phyloP scores from a whole-genome alignment of 2,329 filamentous ascomycete species.

The Arthroderma sp. region DNA sequence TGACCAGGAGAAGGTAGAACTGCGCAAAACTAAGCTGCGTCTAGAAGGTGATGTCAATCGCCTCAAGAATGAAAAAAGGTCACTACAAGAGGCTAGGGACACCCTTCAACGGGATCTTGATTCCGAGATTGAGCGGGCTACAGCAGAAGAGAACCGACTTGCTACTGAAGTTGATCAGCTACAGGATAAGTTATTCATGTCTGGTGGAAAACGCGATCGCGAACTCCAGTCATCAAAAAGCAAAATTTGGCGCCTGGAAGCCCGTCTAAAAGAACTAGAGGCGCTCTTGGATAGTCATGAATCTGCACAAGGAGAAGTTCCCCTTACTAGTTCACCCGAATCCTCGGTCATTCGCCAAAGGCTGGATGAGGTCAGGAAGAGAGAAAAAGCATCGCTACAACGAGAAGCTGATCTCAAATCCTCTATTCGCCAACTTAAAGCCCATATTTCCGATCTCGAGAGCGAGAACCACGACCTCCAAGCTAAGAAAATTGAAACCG shows the following conservation, averaged over 20 bases:
- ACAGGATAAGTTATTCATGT: slow-evolving; percentile 36
- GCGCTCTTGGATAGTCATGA: slow-evolving; percentile 43
- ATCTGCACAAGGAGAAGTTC: slow-evolving; percentile 5
- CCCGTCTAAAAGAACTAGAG: slow-evolving; percentile 37
- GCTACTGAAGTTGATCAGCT: slow-evolving; percentile 36
- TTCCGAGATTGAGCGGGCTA: slow-evolving; percentile 52
- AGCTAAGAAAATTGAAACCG: slow-evolving; percentile 37
- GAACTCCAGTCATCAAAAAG: slow-evolving; percentile 42
- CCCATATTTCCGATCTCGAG: slow-evolving; percentile 53
- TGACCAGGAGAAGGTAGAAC: slow-evolving; percentile 56
- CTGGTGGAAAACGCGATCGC: slow-evolving; percentile 31
- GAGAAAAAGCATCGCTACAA: slow-evolving; percentile 51
- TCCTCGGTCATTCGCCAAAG: slow-evolving; percentile 50
- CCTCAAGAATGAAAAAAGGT: slow-evolving; percentile 50
- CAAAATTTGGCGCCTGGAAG: slow-evolving; percentile 53
- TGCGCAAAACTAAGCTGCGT: slow-evolving; percentile 54
- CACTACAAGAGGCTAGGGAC: slow-evolving; percentile 43
- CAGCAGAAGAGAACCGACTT: slow-evolving; percentile 51
- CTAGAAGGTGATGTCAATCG: slow-evolving; percentile 54
- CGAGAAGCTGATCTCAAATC: slow-evolving; percentile 54
- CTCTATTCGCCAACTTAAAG: slow-evolving; percentile 48
- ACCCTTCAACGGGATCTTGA: slow-evolving; percentile 51
- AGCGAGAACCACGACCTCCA: slow-evolving; percentile 51
- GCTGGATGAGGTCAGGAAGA: slow-evolving; percentile 50
- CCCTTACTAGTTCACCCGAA: slow-evolving; percentile 20